Base-by-base conservation (phyloP, 768 basidiomycete genomes). In the Psilocybe cyanescens region DNA sequence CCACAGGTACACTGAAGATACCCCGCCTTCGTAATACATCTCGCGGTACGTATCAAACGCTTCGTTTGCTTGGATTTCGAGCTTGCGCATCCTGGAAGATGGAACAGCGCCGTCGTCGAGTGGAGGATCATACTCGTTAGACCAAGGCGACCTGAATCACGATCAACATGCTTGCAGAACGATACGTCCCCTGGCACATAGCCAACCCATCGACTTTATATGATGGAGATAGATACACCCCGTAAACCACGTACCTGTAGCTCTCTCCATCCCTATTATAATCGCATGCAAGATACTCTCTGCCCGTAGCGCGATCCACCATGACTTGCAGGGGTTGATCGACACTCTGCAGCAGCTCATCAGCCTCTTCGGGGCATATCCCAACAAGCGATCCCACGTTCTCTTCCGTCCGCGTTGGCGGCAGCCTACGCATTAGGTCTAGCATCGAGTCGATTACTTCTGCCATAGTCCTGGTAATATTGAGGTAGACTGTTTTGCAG, bases 11-110 rank as follows among this genome's bases (percentile, higher is more conserved):
- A 97, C 97, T 24, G 92, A 95, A 29, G 95, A 97, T 2, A 94
- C 89, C 3, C 97, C 97, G n/a, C 97, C 97, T 76, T 99, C 97
- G 74, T 88, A 99, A 80, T 99, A 99, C 96, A 98, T 86, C 76
- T 98, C 97, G 28, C 96, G 88, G 75, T 99, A 99, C 2, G 94
- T 95, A 72, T 97, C 95, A 70, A 99, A 99, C 8, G 95, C 96
- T 63, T 97, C 94, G 70, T 99, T 99, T 37, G 96, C 94, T 8
- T 91, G 80, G 59, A 95, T 88, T 74, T 99, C 97, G 28, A 99
- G 81, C 70, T 95, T 92, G 59, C 97, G 86, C 60, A 99, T 84
- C 70, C 89, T 92, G 16, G 88, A 76, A 7, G 90, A 88, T 0
- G 97, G 97, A 2, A 86, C 79, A 3, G 96, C 95, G 2, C 94